Evolutionary conservation across 192 early-diverging fungal species (phyloP).

Genomic region (Backusella liffmaniae): DNA sequence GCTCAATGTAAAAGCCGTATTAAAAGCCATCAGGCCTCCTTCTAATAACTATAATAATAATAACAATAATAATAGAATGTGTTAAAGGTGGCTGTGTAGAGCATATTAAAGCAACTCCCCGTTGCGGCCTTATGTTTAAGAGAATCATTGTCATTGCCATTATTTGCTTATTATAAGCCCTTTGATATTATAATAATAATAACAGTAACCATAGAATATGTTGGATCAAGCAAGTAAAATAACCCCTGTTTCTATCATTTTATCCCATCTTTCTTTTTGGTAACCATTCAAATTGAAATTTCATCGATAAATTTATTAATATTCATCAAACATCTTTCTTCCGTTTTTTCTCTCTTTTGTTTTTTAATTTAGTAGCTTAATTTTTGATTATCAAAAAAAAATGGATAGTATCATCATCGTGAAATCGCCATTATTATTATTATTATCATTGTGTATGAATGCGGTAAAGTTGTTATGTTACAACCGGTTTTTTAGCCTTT

Average conservation of each 20-base stretch:
- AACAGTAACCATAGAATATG: background rate
- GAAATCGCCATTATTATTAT: background rate
- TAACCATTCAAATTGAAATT: background rate
- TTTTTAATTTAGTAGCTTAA: background rate
- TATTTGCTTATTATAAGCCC: background rate
- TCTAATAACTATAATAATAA: background rate
- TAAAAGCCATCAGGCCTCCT: background rate
- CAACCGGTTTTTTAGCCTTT: background rate
- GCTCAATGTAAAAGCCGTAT: constrained; percentile 3
- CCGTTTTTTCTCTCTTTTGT: background rate
- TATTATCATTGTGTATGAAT: background rate
- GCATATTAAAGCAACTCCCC: background rate
- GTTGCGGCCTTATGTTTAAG: background rate
- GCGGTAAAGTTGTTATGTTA: background rate
- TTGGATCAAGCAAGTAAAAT: background rate
- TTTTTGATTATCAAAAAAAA: too few species aligned
- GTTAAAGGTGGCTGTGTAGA: background rate
- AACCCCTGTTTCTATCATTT: background rate
- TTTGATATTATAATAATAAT: background rate
- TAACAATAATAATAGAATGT: background rate
- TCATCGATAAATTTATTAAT: background rate
- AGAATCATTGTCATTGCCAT: background rate
- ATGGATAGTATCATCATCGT: background rate
- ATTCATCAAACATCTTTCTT: background rate
- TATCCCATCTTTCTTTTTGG: background rate